Base-by-base conservation (phyloP, 768 basidiomycete genomes). In the Mycena belliarum region DNA sequence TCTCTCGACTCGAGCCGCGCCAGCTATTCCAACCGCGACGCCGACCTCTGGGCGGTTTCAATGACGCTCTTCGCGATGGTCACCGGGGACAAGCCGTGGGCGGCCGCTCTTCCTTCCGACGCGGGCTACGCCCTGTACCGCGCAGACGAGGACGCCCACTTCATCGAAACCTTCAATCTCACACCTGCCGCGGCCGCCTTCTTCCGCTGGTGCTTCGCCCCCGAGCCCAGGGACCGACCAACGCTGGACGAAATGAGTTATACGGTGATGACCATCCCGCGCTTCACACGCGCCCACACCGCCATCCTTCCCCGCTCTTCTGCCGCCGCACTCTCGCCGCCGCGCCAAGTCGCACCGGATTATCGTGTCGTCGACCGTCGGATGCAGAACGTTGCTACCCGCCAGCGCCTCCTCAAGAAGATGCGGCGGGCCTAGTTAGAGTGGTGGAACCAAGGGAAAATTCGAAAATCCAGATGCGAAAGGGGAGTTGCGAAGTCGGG, bases 201-300 rank as follows among this genome's bases (percentile, higher is more conserved):
- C n/a, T 38, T 52, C 45, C 18, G 44, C 15, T 18, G 45, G 49
- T 52, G 57, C 21, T 59, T 59, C 41, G 24, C 35, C 7, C 21
- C 25, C 9, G 23, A 48, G 18, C 50, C 57, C 24, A 41, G 46
- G 24, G 6, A 10, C 7, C 49, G 56, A 16, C 49, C 49, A 2
- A 51, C 1, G 14, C 48, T n/a, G 28, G 16, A n/a, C 7, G 5
- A 37, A n/a, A n/a, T n/a, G n/a, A n/a, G n/a, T n/a, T n/a, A n/a
- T n/a, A n/a, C 35, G 20, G 43, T 57, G 4, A 42, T 25, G 2
- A 16, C 29, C 33, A 49, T 49, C 32, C 25, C 40, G 12, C 32
- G 43, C 5, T 57, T 50, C 42, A 29, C 51, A 23, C 23, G 28
- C 23, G 28, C 18, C 23, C 18, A 23, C 15, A 11, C 23, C 4